Evolutionary conservation across 1,284 basidiomycete species (phyloP).

Genomic region (Malassezia globosa): DNA sequence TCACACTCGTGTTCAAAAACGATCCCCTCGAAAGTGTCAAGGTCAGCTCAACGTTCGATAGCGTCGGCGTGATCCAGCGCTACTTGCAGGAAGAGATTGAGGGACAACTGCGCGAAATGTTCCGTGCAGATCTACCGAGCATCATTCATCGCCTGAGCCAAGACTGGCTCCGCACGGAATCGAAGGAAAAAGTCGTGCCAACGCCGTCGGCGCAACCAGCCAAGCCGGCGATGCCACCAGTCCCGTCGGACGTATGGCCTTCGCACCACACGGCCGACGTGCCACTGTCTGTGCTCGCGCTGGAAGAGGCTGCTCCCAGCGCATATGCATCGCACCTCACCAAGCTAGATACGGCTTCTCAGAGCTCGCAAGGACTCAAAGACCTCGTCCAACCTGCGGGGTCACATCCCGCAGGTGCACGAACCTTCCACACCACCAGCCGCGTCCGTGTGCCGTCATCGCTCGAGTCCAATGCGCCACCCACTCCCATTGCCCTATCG

Average conservation of each 20-base stretch:
- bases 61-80: slow-evolving; percentile 86
- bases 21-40: slow-evolving; percentile 96
- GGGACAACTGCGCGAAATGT: slow-evolving; percentile 91
- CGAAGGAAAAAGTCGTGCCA: not conserved
- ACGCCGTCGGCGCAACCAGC: not conserved
- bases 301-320: slow-evolving; percentile 3
- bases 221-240: not conserved
- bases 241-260: not conserved
- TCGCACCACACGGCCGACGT: not conserved
- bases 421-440: slow-evolving; percentile 13
- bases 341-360: not conserved
- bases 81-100: slow-evolving; percentile 65
- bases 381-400: slow-evolving; percentile 12
- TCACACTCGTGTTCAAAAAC: slow-evolving; percentile 98
- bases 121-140: slow-evolving; percentile 86
- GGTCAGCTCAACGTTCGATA: slow-evolving; percentile 94
- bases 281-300: slow-evolving; percentile 4
- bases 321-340: slow-evolving; percentile 3
- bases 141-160: slow-evolving; percentile 94
- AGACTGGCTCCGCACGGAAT: slow-evolving; percentile 60
- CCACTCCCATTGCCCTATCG: not conserved
- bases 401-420: not conserved
- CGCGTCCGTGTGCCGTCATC: slow-evolving; percentile 8
- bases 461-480: slow-evolving; percentile 2
- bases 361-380: slow-evolving; percentile 10